Base-by-base conservation (phyloP, 1,284 basidiomycete species). In the Stereum hirsutum region DNA sequence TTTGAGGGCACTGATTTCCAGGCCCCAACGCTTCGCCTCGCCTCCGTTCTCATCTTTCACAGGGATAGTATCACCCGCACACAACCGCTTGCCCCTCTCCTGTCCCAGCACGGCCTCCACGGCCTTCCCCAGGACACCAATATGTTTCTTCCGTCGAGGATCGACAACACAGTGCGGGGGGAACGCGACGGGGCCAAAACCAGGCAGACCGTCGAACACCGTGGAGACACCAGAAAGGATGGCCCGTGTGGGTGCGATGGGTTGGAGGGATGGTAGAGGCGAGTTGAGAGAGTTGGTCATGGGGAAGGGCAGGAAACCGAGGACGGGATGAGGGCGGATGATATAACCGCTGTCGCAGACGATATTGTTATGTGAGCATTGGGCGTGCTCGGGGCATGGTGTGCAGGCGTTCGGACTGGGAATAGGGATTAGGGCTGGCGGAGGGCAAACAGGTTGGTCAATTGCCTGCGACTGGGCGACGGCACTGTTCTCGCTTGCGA, bases 141-240 rank as follows among this genome's bases (percentile, higher is more conserved):
- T 86, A 53, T 85, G 74, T 48, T 76, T 68, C 62, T 84, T 86
- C 56, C 87, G 78, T 54, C 70, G 78, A 37, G 88, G 88, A 62
- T 97, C 92, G 55, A 89, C 84, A 31, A 79, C 66, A 60, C 94
- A 97, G 26, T 70, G 68, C 19, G 90, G 88, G 8, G 89, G 75
- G 49, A 95, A 72, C 6, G 84, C 86, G 30, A 91, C 70, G 37
- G 87, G 77, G 6, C 88, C 87, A 20, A 91, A 58, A 12, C 78
- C 77, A 8, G 91, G 90, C 37, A 93, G 55, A 17, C 91, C 90
- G 62, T 92, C 76, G 25, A 79, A 55, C 8, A 66, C 48, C 24
- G 59, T 52, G 24, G 69, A 69, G 41, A 77, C 57, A 37, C 62
- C 54, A 51, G 66, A 68, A 66, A 74, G 74, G 34, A 68, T 55